Percentiles rank a stretch among this genome's conserved stretches.
Conservation (phyloP, 306 rosid species). For the Alnus glutinosa region DNA sequence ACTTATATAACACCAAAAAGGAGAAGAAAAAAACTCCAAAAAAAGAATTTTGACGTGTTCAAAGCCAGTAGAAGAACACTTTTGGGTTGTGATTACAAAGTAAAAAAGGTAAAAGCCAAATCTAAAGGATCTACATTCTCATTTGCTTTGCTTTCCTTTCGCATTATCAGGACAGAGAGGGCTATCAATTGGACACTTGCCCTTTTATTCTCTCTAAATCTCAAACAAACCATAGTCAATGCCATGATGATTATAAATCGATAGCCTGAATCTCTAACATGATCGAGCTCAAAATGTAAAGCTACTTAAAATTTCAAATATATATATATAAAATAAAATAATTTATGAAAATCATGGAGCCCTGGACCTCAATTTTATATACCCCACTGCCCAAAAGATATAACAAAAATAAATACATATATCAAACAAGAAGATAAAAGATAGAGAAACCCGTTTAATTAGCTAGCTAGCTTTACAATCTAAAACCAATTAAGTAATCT, state of each 20-base stretch:
- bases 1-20: neutral
- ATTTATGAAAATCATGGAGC: too few relatives aligned
- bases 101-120: too few relatives aligned
- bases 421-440: conserved; percentile 2
- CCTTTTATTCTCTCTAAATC: too few relatives aligned
- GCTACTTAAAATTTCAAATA: conserved; percentile 5
- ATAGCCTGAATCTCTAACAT: neutral
- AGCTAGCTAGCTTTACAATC: neutral
- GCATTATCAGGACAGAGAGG: too few relatives aligned
- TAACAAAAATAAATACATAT: neutral
- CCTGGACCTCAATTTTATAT: neutral
- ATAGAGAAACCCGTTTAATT: neutral
- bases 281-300: neutral
- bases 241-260: neutral
- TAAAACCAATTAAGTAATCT: conserved; percentile 3
- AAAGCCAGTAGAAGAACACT: too few relatives aligned
- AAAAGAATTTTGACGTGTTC: too few relatives aligned
- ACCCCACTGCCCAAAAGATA: neutral
- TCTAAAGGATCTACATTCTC: too few relatives aligned
- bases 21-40: neutral
- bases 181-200: too few relatives aligned
- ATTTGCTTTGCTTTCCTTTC: too few relatives aligned
- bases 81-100: too few relatives aligned
- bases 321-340: too few relatives aligned
- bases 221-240: neutral